Base-by-base conservation (phyloP, 768 basidiomycete genomes). In the Suillus subalutaceus region DNA sequence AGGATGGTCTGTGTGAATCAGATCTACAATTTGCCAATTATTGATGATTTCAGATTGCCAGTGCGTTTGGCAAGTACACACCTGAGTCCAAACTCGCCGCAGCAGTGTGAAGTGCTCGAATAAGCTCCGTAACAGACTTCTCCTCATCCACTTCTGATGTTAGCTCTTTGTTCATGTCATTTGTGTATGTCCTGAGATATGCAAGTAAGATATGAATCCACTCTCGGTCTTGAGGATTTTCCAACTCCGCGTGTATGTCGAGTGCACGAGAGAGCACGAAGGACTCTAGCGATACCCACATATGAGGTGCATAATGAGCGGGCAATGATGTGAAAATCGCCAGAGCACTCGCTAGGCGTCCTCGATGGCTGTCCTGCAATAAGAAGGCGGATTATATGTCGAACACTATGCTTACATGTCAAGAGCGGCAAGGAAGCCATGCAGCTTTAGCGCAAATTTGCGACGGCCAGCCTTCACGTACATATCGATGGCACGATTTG, bases 381-480 rank as follows among this genome's bases (percentile, higher is more conserved):
- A n/a, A 67, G 63, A 23, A 30, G 20, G 44, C 41, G 62, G 57
- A 59, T 58, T 43, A 44, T 35, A 48, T 59, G 35, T 44, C n/a
- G 67, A 56, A 64, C 30, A n/a, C 52, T 37, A 43, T 53, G 44
- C 94, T 69, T 80, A 98, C 97, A 90, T 77, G 69, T 98, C 96
- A 44, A 99, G 84, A 18, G 92, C 93, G 4, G 96, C 97, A 18
- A 98, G 81, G 71, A 86, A 90, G 2, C 92, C 93, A 67, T 96
- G 92, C 59, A 98, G 78, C 70, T 91, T 91, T 43, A 96, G 79
- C 12, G 94, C 95, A 73, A 91, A 93, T 72, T 97, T 92, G 59
- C 90, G 84, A 53, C 96, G 87, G 20, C 90, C 91, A n/a, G 91
- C 90, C 69, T 86, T 89, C 60, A 88, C 90, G 71, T 94, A 97